These are phyloP conservation scores for Solanum piurae DNA, from an alignment of 257 asterid genomes.

Conservation along the genomic window DNA sequence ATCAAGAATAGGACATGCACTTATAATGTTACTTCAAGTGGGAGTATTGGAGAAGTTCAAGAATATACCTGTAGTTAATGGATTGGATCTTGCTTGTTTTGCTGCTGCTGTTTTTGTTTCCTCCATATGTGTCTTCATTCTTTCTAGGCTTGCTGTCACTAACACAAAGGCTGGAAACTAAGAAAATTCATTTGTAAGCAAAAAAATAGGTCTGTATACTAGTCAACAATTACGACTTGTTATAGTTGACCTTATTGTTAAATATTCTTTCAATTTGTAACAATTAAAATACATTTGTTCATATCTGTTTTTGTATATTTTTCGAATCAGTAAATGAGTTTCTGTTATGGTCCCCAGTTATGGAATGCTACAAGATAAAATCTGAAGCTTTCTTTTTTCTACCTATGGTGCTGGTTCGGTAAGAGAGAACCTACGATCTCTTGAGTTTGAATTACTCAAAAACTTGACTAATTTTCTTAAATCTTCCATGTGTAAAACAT, in stretches of 20 bases:
- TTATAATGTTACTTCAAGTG: conserved; percentile 70
- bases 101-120: conserved; percentile 59
- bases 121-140: conserved; percentile 56
- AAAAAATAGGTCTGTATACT: neutral
- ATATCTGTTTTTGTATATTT: neutral
- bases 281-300: neutral
- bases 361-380: too few species aligned
- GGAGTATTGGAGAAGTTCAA: conserved; percentile 72
- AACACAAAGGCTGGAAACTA: neutral
- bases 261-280: neutral
- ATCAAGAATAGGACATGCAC: conserved; percentile 71
- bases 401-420: too few species aligned
- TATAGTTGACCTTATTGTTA: neutral
- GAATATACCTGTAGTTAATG: conserved; percentile 39
- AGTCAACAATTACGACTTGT: neutral
- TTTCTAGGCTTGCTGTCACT: conserved; percentile 39
- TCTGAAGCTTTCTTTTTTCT: too few species aligned
- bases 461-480: too few species aligned
- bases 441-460: too few species aligned
- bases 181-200: neutral
- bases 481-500: too few species aligned
- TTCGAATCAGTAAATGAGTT: neutral
- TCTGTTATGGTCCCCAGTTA: too few species aligned
- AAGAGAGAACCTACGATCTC: too few species aligned
- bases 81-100: conserved; percentile 68